Percentiles rank a stretch among this genome's conserved stretches.
Conservation (phyloP, 148 eudicot species). For the Salicornia ramosissima region DNA sequence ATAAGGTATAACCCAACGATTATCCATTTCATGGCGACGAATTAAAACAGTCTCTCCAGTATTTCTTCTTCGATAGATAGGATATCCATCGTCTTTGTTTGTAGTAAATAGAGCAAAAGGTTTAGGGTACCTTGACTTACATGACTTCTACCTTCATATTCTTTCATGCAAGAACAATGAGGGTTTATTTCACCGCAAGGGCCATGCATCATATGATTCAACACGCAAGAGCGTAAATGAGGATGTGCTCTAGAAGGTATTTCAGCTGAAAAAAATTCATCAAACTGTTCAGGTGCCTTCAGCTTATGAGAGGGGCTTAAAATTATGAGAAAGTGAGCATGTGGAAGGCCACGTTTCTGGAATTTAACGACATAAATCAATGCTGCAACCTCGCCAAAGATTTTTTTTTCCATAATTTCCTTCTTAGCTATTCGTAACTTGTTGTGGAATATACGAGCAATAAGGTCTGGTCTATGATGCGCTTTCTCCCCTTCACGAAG, state of each 20-base stretch:
- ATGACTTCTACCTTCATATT: neutral
- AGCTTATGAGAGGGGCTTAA: neutral
- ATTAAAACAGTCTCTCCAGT: neutral
- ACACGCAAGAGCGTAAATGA: neutral
- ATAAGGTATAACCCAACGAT: slow-evolving; percentile 12
- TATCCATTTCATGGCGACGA: neutral
- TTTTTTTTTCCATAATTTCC: neutral
- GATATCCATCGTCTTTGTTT: neutral
- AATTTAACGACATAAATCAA: neutral
- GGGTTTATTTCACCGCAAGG: neutral
- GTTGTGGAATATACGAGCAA: neutral
- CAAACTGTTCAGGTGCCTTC: neutral
- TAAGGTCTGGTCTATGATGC: neutral
- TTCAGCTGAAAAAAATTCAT: neutral
- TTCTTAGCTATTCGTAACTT: neutral
- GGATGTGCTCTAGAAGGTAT: neutral
- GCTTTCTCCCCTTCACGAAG: neutral
- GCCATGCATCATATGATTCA: slow-evolving; percentile 12
- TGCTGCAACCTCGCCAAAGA: neutral
- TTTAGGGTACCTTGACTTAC: neutral
- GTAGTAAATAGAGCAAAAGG: neutral
- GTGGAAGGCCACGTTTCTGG: slow-evolving; percentile 4
- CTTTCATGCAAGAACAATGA: no score
- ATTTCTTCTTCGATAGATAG: neutral
- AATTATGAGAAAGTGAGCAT: slow-evolving; percentile 1